Evolutionary conservation across 1,284 basidiomycete species (phyloP), one percentile per base, ranked within the genome.

Genomic region (Ganoderma leucocontextum): DNA sequence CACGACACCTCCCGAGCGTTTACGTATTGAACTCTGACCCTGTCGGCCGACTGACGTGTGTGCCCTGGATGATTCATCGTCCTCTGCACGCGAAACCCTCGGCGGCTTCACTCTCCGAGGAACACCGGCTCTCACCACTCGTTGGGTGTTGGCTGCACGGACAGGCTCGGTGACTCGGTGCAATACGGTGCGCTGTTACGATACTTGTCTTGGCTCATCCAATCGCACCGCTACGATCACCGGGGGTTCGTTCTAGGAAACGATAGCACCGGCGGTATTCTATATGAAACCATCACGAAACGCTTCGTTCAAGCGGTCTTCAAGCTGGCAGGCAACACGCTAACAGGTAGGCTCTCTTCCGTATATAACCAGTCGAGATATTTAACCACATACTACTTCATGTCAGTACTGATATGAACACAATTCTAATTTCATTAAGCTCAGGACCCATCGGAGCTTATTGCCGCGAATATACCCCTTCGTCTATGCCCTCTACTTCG

Each of bases 141-240:
- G 22, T 25, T 52, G 47, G 4, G 22, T 52, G 15, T 29, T 22
- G 13, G n/a, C 25, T 52, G 13, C 47, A 52, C 47, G 47, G 47
- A 52, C 41, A 42, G 15, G 4, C 22, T 25, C 47, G 9, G 13
- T 52, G 47, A 6, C 22, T 52, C 47, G 8, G 22, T 29, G n/a
- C 47, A 25, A 52, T 52, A 9, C 47, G 10, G 10, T 52, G 25
- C 47, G 10, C 22, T 22, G 10, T 52, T 52, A 25, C 22, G 47
- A 25, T 22, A 52, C 47, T 52, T 13, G 22, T 52, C 47, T 52
- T 52, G 22, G 47, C 47, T 52, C 22, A 12, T 52, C 47, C 47
- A 52, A 25, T 25, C 22, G 47, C 47, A 52, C 47, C 47, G 47
- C 47, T 52, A 25, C 47, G 47, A 52, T 52, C 47, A 52, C 47